These are phyloP conservation scores for Hydnum rufescens DNA, from an alignment of 768 basidiomycete species.

Conservation along the genomic window DNA sequence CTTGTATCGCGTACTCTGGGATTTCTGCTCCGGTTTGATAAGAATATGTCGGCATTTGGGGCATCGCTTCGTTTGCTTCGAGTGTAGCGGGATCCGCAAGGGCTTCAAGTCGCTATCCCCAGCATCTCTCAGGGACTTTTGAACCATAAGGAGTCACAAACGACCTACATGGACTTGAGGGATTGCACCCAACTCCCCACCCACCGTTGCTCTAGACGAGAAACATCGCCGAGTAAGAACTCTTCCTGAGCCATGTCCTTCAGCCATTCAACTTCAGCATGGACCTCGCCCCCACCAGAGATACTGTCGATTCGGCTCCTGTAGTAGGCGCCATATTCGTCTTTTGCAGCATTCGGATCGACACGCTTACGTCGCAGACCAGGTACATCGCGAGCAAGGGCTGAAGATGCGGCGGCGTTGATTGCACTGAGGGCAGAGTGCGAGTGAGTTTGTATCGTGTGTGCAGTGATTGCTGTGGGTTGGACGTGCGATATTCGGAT, in stretches of 20 bases:
- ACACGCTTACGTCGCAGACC: constrained; percentile 6
- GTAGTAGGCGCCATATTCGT: constrained; percentile 13
- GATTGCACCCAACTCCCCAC: constrained; percentile 56
- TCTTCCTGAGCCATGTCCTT: constrained; percentile 31
- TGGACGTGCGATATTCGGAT: constrained; percentile 28
- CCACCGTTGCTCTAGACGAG: constrained; percentile 64
- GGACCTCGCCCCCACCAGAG: constrained; percentile 40
- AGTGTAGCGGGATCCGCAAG: constrained; percentile 75
- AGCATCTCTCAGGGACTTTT: neutral
- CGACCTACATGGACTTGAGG: constrained; percentile 39
- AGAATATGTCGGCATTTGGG: constrained; percentile 86
- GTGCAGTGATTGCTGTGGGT: constrained; percentile 5
- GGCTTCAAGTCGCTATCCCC: constrained; percentile 57
- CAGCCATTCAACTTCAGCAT: constrained; percentile 53
- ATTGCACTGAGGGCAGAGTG: constrained; percentile 38
- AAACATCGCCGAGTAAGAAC: constrained; percentile 31
- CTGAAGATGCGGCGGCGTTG: constrained; percentile 65
- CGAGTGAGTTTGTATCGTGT: constrained; percentile 2
- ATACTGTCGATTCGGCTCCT: constrained; percentile 46
- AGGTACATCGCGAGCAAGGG: constrained; percentile 59
- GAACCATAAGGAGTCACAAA: neutral
- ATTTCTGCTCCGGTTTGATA: constrained; percentile 96
- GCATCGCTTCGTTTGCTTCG: constrained; percentile 91
- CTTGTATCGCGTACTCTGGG: constrained; percentile 84
- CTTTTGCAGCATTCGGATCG: constrained; percentile 9